These are phyloP conservation scores for Populus ilicifolia DNA, from an alignment of 345 rosid genomes.

Conservation along the genomic window DNA sequence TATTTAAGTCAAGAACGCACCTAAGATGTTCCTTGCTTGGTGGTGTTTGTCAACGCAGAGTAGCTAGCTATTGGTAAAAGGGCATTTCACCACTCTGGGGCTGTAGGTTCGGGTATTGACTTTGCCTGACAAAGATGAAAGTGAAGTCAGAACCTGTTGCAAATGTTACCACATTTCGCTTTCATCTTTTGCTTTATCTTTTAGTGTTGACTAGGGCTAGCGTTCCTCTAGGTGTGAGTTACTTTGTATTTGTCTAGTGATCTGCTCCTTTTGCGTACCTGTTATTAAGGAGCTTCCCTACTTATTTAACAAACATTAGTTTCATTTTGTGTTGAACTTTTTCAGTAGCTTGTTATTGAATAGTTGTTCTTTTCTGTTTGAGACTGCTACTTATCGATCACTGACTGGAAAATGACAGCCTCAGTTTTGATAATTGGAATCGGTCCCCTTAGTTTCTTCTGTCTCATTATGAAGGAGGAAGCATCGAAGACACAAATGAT, in stretches of 20 bases:
- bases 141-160: conserved; percentile 3
- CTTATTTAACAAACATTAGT: background rate
- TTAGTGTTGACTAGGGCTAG: conserved; percentile 7
- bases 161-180: background rate
- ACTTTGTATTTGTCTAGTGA: conserved; percentile 1
- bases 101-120: conserved; percentile 85
- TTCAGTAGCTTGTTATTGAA: background rate
- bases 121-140: conserved; percentile 23
- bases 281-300: background rate
- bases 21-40: conserved; percentile 40
- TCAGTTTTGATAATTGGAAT: background rate
- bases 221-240: background rate
- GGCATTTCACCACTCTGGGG: conserved; percentile 26
- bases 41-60: conserved; percentile 26
- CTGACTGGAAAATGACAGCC: background rate
- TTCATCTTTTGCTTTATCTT: background rate
- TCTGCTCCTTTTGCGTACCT: background rate
- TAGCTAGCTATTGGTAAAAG: background rate
- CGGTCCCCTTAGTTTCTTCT: too few relatives aligned
- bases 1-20: conserved; percentile 90
- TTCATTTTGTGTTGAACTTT: background rate
- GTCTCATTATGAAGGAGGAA: background rate
- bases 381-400: background rate
- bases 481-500: background rate
- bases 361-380: background rate